Evolutionary conservation across 257 asterid species (phyloP).

Genomic region (Voacanga thouarsii): DNA sequence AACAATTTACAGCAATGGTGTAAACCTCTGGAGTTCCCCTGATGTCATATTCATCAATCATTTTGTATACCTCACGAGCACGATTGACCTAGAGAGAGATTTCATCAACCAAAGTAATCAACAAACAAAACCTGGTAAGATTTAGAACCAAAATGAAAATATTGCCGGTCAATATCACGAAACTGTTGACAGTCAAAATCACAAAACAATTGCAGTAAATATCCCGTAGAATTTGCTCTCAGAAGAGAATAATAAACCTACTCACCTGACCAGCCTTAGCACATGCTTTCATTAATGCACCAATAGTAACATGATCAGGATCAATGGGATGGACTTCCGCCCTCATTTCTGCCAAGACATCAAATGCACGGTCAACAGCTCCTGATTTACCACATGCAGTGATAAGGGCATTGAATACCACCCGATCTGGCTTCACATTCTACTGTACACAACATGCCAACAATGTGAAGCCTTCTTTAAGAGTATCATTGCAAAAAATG

Average conservation of each 20-base stretch:
- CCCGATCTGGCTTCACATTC: slow-evolving; percentile 98
- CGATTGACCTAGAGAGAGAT: slow-evolving; percentile 61
- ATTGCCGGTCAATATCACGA: background rate
- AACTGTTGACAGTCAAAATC: background rate
- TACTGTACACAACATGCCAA: slow-evolving; percentile 53
- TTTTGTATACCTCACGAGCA: slow-evolving; percentile 77
- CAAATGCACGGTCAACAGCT: slow-evolving; percentile 97
- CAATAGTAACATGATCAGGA: slow-evolving; percentile 92
- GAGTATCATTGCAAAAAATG: background rate
- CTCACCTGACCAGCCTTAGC: slow-evolving; percentile 74
- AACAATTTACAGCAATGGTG: slow-evolving; percentile 94
- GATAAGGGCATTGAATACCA: slow-evolving; percentile 95
- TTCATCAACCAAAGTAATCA: slow-evolving; percentile 15
- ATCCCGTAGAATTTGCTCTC: background rate
- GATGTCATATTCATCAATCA: slow-evolving; percentile 72
- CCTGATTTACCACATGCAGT: slow-evolving; percentile 98
- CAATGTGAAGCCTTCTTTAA: slow-evolving; percentile 32
- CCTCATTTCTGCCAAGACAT: slow-evolving; percentile 88
- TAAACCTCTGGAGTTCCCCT: slow-evolving; percentile 92
- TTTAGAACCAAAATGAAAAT: background rate
- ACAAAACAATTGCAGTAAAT: background rate
- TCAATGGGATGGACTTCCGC: slow-evolving; percentile 74
- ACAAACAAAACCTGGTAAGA: slow-evolving; percentile 15
- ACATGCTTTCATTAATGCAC: slow-evolving; percentile 98
- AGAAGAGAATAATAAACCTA: slow-evolving; percentile 16